Evolutionary conservation across 177 flowering plant species (phyloP).

Genomic region (Vitis hybrid): DNA sequence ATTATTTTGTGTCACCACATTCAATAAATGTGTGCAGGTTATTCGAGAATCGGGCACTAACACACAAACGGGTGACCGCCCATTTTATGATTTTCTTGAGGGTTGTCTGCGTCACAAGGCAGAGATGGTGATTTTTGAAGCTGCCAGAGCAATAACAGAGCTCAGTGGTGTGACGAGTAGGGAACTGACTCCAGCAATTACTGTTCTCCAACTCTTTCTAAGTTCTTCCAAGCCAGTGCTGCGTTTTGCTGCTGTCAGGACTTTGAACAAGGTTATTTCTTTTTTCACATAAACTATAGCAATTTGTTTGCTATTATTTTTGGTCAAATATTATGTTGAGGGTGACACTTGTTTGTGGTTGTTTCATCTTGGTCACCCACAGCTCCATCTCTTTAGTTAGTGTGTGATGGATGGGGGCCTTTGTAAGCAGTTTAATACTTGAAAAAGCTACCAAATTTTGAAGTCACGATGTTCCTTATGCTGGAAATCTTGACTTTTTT

Average conservation of each 20-base stretch:
- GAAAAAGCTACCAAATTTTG: too few species aligned
- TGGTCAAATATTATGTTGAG: too few species aligned
- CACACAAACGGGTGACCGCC: constrained; percentile 84
- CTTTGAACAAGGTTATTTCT: constrained; percentile 77
- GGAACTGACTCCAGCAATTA: constrained; percentile 95
- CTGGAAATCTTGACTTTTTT: too few species aligned
- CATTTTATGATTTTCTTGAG: constrained; percentile 93
- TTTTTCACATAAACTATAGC: too few species aligned
- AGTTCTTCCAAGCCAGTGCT: constrained; percentile 97
- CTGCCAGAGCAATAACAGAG: constrained; percentile 97
- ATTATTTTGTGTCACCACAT: not conserved
- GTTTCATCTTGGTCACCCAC: too few species aligned
- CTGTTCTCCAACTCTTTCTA: constrained; percentile 91
- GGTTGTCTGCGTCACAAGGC: constrained; percentile 97
- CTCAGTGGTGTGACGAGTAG: constrained; percentile 83
- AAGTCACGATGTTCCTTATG: too few species aligned
- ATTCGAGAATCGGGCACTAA: constrained; percentile 72
- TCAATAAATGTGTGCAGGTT: constrained; percentile 48
- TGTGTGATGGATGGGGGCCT: too few species aligned
- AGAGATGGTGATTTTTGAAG: constrained; percentile 99
- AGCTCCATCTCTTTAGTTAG: too few species aligned
- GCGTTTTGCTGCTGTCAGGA: constrained; percentile 97
- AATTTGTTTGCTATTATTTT: too few species aligned
- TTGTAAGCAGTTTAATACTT: too few species aligned
- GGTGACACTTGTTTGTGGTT: too few species aligned